Evolutionary conservation across 768 basidiomycete genomes (phyloP), one percentile per base, ranked within the genome.

Genomic region (Podaxis sp.): DNA sequence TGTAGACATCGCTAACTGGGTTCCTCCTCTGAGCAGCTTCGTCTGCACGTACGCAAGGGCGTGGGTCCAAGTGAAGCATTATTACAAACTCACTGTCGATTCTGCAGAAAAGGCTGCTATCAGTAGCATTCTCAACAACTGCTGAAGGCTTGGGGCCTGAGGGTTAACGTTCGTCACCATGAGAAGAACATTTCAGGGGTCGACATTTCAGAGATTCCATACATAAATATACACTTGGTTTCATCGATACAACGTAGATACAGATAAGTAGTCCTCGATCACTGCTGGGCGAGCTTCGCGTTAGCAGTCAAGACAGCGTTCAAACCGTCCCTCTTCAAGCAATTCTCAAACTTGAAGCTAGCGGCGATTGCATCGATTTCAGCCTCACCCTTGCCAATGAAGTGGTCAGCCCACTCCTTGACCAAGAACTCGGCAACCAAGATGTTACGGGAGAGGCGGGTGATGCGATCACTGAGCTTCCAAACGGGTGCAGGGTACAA

Each of bases 361-460:
- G 80, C 77, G n/a, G 92, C 91, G 54, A 94, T 80, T 65, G 76
- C 82, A 66, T 94, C 91, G 48, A 94, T 71, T 76, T 92, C 85
- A 55, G 72, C 78, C 67, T 82, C 76, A 38, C 73, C 80, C 78
- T 82, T 84, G 0, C 87, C 86, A 13, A 77, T 67, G 70, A 90
- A 88, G 70, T 87, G 84, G 51, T 87, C 85, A 22, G 88, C 88
- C 87, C 88, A 91, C 70, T 89, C 89, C 72, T 79, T 80, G 48
- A 89, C 81, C 62, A 92, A 76, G 73, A 84, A 91, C 73, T 91
- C 92, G 38, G 83, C 79, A 4, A 93, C 75, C 4, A 93, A 76
- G 59, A 90, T 89, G 71, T 84, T 84, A 55, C 92, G 80, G 9
- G 88, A 75, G 30, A 92, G 68, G 19, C 89, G 79, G 42, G 79